Evolutionary conservation across 306 rosid species (phyloP).

Genomic region (Nissolia schottii): DNA sequence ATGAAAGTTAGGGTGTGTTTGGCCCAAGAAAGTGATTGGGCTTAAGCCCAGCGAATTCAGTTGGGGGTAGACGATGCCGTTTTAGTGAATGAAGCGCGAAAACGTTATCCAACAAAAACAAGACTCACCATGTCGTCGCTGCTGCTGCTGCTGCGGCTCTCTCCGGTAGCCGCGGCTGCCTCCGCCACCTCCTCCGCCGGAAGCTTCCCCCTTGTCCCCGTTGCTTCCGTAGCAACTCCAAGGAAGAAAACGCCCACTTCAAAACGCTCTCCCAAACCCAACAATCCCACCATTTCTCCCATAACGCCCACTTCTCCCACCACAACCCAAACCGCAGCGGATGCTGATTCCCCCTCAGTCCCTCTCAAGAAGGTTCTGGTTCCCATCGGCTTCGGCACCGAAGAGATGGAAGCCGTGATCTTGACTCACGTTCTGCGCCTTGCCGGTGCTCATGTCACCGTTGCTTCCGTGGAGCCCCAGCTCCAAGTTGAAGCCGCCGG

Average conservation of each 20-base stretch:
- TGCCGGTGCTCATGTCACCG: conserved; percentile 89
- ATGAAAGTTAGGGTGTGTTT: not conserved
- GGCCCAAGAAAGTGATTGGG: not conserved
- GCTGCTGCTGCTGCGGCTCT: conserved; percentile 22
- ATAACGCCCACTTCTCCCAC: not conserved
- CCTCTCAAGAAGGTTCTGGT: conserved; percentile 78
- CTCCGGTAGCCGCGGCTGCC: conserved; percentile 11
- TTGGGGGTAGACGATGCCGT: not conserved
- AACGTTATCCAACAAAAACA: conserved; percentile 13
- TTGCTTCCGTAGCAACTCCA: conserved; percentile 28
- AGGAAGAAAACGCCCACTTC: conserved; percentile 26
- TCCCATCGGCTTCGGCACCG: conserved; percentile 87
- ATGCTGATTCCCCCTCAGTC: conserved; percentile 15
- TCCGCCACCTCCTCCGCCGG: conserved; percentile 7
- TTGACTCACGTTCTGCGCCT: conserved; percentile 79
- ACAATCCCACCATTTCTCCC: conserved; percentile 32
- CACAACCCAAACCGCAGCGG: not conserved
- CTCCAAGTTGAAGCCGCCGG: conserved; percentile 76
- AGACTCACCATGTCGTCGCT: conserved; percentile 37
- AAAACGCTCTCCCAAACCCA: conserved; percentile 36
- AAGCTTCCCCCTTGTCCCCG: conserved; percentile 12
- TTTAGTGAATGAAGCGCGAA: not conserved
- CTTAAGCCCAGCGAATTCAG: not conserved
- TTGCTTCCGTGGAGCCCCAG: conserved; percentile 83
- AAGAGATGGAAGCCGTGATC: conserved; percentile 96